A percentile compares a stretch with the other conserved stretches of the same genome.
These are phyloP conservation scores for Paramecium pentaurelia DNA, from an alignment of 73 alveolate genomes.

Conservation along the genomic window DNA sequence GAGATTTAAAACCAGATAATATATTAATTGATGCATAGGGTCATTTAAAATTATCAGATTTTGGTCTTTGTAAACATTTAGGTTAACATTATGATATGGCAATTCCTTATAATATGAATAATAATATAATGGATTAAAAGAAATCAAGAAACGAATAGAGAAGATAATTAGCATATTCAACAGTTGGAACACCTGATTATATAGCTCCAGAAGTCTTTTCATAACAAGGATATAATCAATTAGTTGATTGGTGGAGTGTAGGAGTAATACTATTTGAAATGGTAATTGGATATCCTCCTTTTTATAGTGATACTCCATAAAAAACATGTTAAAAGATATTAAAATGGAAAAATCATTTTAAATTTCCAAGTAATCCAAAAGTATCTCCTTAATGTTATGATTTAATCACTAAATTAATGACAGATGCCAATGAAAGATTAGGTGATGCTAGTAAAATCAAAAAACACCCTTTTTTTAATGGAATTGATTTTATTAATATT, in stretches of 20 bases:
- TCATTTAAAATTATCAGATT: constrained; percentile 48
- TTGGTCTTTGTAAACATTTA: constrained; percentile 51
- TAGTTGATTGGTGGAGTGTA: constrained; percentile 97
- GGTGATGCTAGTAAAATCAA: constrained; percentile 80
- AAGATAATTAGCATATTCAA: constrained; percentile 88
- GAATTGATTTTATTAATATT: constrained; percentile 75
- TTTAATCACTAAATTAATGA: constrained; percentile 78
- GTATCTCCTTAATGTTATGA: constrained; percentile 81
- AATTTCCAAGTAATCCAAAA: constrained; percentile 87
- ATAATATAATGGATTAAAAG: constrained; percentile 60
- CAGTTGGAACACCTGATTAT: constrained; percentile 98
- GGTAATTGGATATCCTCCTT: constrained; percentile 98
- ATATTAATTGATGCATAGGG: constrained; percentile 44
- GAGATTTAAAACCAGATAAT: constrained; percentile 60
- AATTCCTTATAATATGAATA: not conserved
- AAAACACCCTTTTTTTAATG: constrained; percentile 83
- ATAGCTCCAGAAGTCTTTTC: constrained; percentile 97
- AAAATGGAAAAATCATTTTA: constrained; percentile 82
- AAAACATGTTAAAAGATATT: constrained; percentile 80
- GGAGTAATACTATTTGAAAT: constrained; percentile 96
- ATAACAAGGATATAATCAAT: constrained; percentile 82
- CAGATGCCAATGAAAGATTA: constrained; percentile 80
- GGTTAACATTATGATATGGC: constrained; percentile 54
- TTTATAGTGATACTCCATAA: constrained; percentile 86
- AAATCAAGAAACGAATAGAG: constrained; percentile 55